These are phyloP conservation scores for Populus alba DNA, from an alignment of 345 rosid species.

Conservation along the genomic window DNA sequence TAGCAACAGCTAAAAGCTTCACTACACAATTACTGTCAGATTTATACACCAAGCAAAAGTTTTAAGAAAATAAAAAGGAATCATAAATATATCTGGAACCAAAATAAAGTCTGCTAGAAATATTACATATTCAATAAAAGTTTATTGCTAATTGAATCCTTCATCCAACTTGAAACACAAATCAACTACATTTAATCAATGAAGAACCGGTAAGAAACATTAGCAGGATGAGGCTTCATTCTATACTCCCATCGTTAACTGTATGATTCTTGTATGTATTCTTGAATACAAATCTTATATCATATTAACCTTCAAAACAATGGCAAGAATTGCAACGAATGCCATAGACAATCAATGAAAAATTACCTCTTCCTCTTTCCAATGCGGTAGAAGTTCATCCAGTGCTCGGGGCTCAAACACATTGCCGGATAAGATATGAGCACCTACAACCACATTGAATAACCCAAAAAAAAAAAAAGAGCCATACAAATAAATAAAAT, in stretches of 20 bases:
- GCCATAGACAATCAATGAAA: constrained; percentile 8
- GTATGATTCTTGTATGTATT: background rate
- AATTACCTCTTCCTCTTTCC: constrained; percentile 83
- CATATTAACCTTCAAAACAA: background rate
- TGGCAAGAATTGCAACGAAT: background rate
- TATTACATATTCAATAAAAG: background rate
- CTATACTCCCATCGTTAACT: background rate
- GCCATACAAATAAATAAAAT: background rate
- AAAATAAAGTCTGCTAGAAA: background rate
- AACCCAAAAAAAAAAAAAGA: background rate
- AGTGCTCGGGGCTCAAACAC: constrained; percentile 87
- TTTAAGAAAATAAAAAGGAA: background rate
- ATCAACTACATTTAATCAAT: too few relatives aligned
- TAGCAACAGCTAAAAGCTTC: too few relatives aligned
- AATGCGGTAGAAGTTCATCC: constrained; percentile 82
- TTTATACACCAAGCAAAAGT: too few relatives aligned
- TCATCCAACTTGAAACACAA: too few relatives aligned
- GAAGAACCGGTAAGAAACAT: background rate
- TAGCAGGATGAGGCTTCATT: background rate
- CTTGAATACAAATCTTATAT: background rate
- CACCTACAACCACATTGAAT: constrained; percentile 53
- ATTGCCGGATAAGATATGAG: constrained; percentile 83
- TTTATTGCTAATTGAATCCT: too few relatives aligned
- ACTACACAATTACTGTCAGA: too few relatives aligned
- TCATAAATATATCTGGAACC: background rate